Percentiles rank a stretch among this genome's conserved stretches.
phyloP scores from a whole-genome alignment of 1,284 basidiomycete genomes.

The Tilletia horrida region DNA sequence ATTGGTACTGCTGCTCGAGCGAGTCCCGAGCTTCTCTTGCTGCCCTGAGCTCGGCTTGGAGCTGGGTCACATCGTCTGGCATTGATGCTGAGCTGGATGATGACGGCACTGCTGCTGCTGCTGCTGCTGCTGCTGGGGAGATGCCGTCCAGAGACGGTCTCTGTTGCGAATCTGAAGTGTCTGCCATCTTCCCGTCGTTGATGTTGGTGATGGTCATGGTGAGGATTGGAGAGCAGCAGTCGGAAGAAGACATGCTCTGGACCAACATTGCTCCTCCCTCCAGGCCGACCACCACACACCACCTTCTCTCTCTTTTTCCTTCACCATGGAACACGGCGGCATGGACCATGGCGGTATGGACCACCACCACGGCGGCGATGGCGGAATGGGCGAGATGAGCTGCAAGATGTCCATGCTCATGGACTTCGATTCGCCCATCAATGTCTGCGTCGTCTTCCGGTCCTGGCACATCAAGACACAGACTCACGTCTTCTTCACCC shows the following conservation, averaged over 20 bases:
- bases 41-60: conserved; percentile 28
- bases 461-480: neutral
- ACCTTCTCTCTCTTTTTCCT: neutral
- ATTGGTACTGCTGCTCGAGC: conserved; percentile 78
- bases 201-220: neutral
- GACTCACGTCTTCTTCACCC: conserved; percentile 6
- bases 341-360: conserved; percentile 10
- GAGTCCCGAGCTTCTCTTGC: conserved; percentile 73
- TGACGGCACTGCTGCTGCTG: neutral
- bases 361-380: neutral
- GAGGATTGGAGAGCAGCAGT: too few species aligned
- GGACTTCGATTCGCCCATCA: neutral
- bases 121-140: neutral
- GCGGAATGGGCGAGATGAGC: neutral
- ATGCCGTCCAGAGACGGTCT: neutral
- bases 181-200: too few species aligned
- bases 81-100: neutral
- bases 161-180: too few species aligned
- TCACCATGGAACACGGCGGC: conserved; percentile 14
- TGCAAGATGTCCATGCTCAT: conserved; percentile 17
- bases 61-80: conserved; percentile 9
- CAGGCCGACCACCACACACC: neutral
- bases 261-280: neutral
- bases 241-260: too few species aligned
- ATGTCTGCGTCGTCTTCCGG: neutral